Evolutionary conservation across 805 yeast species (phyloP), one percentile per base, ranked within the genome.

Genomic region (Alloascoidea africana): DNA sequence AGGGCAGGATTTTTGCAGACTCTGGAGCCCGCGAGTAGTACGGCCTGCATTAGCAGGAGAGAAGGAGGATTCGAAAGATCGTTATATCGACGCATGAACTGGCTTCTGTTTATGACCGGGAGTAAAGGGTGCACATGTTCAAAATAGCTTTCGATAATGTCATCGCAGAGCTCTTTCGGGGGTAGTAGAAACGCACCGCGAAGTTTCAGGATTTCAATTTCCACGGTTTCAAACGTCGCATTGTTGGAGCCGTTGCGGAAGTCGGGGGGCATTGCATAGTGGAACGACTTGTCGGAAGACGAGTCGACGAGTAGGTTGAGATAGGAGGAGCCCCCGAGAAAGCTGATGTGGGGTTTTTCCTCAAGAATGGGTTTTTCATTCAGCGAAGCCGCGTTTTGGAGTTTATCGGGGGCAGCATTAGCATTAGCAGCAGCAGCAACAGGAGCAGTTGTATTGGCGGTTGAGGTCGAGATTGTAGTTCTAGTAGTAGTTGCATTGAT

Each of bases 121-220:
- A 73, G 66, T 32, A 69, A 54, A 1, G 86, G 85, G 46, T 80
- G 84, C 17, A 78, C 66, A 41, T 66, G 65, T 34, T 64, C 68
- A 46, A 83, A 83, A 54, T 68, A 83, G 36, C 67, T 54, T 35
- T 73, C 64, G 27, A 83, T 65, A 40, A 78, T 61, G 45, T 72
- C 80, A 44, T 68, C 69, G 39, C 76, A 68, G 11, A 78, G 59
- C 11, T 67, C 73, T 33, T 63, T 55, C 3, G 69, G 64, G 1
- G 94, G 94, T 15, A 83, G 53, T 36, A 70, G 56, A 48, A 82
- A 82, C 4, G 87, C 84, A 4, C 87, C 89, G 40, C 75, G 60
- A 40, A 73, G 47, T 45, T 73, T 67, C 43, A 82, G 59, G 33
- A 76, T 66, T 48, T 76, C 77, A 48, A 78, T 60, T 44, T 81